phyloP scores from a whole-genome alignment of 2,329 filamentous ascomycete genomes.

The Penicillium janthinellum region DNA sequence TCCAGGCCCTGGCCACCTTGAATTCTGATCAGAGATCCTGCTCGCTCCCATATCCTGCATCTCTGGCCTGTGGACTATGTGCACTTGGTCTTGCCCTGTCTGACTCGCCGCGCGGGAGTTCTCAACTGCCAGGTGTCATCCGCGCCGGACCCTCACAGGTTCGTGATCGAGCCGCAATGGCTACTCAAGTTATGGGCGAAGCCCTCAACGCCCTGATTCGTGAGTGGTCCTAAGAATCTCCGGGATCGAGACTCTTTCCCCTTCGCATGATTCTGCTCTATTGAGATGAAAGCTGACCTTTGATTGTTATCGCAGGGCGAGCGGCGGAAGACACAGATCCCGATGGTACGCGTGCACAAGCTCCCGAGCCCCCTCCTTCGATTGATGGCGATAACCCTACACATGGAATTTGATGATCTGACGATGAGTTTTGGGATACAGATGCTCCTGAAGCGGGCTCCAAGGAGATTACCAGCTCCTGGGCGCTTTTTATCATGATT shows the following conservation, averaged over 20 bases:
- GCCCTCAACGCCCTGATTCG: conserved; percentile 39
- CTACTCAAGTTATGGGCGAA: conserved; percentile 39
- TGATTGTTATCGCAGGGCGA: conserved; percentile 32
- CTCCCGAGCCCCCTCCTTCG: conserved; percentile 8
- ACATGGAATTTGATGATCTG: conserved; percentile 19
- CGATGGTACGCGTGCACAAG: conserved; percentile 37
- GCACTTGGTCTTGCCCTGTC: conserved; percentile 32
- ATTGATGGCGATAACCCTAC: conserved; percentile 4
- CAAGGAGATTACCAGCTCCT: conserved; percentile 94
- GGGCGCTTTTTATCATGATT: conserved; percentile 96
- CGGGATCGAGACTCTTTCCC: no score
- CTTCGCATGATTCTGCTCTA: background rate
- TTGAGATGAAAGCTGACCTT: conserved; percentile 21
- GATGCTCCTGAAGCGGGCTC: conserved; percentile 77
- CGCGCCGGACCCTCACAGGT: conserved; percentile 26
- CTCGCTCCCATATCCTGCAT: background rate
- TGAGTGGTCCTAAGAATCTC: conserved; percentile 26
- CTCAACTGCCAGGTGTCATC: conserved; percentile 35
- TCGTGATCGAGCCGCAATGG: conserved; percentile 36
- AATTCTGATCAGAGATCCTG: conserved; percentile 5
- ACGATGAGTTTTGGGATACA: conserved; percentile 29
- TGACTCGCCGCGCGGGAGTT: conserved; percentile 35
- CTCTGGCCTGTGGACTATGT: conserved; percentile 37
- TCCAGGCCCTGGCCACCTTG: conserved; percentile 9
- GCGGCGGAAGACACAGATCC: conserved; percentile 42